A percentile compares a stretch with the other conserved stretches of the same genome.
Conservation (phyloP, 352 stramenopile genomes). For the Globisporangium orthogonon region DNA sequence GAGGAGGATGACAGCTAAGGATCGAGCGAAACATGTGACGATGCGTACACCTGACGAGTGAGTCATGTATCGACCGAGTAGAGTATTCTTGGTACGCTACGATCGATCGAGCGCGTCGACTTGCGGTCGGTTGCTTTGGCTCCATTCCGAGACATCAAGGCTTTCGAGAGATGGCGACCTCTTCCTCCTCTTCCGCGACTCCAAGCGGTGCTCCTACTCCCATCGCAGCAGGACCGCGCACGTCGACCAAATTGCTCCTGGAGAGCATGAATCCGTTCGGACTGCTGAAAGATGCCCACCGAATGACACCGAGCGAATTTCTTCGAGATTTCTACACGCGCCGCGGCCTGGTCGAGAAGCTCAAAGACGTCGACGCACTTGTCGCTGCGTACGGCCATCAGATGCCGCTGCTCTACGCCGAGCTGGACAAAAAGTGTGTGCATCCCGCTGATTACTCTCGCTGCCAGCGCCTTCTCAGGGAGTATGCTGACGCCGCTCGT, state of each 20-base stretch:
- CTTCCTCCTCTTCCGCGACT: neutral
- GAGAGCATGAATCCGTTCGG: conserved; percentile 47
- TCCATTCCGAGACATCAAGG: no score
- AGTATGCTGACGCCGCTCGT: neutral
- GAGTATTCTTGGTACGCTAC: no score
- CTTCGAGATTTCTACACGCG: conserved; percentile 71
- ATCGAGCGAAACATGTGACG: no score
- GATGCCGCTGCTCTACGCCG: conserved; percentile 45
- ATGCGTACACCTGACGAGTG: no score
- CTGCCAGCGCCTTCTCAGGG: neutral
- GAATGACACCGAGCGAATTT: conserved; percentile 52
- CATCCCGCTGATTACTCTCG: neutral
- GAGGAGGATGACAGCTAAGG: no score
- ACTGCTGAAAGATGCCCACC: conserved; percentile 46
- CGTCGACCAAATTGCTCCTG: conserved; percentile 30
- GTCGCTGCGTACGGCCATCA: conserved; percentile 44
- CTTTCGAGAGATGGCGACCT: no score
- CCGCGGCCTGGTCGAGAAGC: conserved; percentile 50
- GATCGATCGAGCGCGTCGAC: no score
- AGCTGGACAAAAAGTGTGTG: conserved; percentile 67
- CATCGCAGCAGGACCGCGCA: neutral
- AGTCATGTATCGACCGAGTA: no score
- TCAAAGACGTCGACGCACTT: conserved; percentile 61
- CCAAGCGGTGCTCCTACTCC: neutral
- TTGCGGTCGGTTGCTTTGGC: no score